Conservation (phyloP, 805 yeast species). For the Nakazawaea siamensis region DNA sequence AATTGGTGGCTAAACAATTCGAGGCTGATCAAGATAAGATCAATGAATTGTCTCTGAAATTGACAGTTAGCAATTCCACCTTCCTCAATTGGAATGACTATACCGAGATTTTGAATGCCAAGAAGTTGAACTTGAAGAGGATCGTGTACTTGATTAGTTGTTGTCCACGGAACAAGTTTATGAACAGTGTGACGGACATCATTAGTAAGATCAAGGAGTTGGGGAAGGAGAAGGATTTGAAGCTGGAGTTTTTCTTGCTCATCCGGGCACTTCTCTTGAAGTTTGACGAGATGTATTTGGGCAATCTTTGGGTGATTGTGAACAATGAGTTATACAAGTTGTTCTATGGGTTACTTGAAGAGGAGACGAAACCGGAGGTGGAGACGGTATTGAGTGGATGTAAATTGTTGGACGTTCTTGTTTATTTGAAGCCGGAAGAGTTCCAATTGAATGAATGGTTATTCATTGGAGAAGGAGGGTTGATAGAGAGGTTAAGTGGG, state of each 20-base stretch:
- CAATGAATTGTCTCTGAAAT: slow-evolving; percentile 10
- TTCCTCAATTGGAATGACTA: slow-evolving; percentile 65
- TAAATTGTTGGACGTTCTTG: slow-evolving; percentile 69
- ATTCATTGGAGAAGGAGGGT: slow-evolving; percentile 47
- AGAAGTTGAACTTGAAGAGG: slow-evolving; percentile 48
- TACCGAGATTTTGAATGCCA: slow-evolving; percentile 44
- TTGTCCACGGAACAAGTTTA: slow-evolving; percentile 49
- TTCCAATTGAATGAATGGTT: slow-evolving; percentile 79
- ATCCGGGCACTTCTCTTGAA: slow-evolving; percentile 59
- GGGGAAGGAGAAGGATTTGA: slow-evolving; percentile 23
- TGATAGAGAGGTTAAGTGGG: not conserved
- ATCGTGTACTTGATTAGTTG: slow-evolving; percentile 56
- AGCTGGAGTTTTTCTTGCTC: slow-evolving; percentile 41
- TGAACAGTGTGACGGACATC: slow-evolving; percentile 39
- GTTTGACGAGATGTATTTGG: slow-evolving; percentile 55
- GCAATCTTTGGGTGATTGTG: slow-evolving; percentile 63
- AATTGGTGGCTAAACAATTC: slow-evolving; percentile 48
- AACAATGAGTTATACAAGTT: slow-evolving; percentile 47
- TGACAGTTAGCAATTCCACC: slow-evolving; percentile 29
- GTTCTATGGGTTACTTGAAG: slow-evolving; percentile 9
- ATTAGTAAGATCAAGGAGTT: slow-evolving; percentile 38
- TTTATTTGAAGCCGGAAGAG: slow-evolving; percentile 67
- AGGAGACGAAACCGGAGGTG: slow-evolving; percentile 23
- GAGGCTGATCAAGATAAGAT: slow-evolving; percentile 20
- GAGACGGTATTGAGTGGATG: slow-evolving; percentile 48